A percentile compares a stretch with the other conserved stretches of the same genome.
Evolutionary conservation across 495 filamentous ascomycete species (phyloP).

Genomic region (Astrothelium subdiscretum): DNA sequence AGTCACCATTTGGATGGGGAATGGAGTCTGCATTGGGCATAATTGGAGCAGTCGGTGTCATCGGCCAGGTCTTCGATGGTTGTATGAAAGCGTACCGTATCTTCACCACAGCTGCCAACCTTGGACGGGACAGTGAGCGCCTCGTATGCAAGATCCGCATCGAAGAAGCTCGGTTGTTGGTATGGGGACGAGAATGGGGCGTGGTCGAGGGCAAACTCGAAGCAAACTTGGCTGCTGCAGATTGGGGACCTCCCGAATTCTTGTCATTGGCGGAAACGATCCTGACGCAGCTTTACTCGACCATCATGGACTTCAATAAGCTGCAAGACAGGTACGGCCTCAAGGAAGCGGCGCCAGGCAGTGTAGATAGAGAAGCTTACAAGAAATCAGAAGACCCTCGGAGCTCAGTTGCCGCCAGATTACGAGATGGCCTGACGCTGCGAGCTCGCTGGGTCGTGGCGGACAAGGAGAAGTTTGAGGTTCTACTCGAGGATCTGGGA

Average conservation of each 20-base stretch:
- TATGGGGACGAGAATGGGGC: constrained; percentile 31
- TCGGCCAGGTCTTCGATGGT: constrained; percentile 24
- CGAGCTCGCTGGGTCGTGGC: constrained; percentile 29
- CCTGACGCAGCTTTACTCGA: constrained; percentile 23
- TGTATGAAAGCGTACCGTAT: constrained; percentile 28
- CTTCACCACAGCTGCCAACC: constrained; percentile 24
- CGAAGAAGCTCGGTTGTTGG: constrained; percentile 27
- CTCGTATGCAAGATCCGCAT: constrained; percentile 30
- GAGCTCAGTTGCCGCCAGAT: constrained; percentile 1
- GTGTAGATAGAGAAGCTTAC: constrained; percentile 13
- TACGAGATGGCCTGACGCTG: constrained; percentile 18
- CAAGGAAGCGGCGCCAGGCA: constrained; percentile 16
- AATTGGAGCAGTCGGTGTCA: constrained; percentile 17
- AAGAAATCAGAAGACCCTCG: constrained; percentile 2
- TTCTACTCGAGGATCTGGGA: constrained; percentile 26
- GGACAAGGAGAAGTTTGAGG: constrained; percentile 31
- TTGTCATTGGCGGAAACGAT: constrained; percentile 21
- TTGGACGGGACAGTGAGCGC: constrained; percentile 26
- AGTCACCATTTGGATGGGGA: no score
- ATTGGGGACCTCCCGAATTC: constrained; percentile 19
- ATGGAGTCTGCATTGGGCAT: constrained; percentile 19
- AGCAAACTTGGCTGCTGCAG: constrained; percentile 18
- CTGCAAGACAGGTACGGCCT: constrained; percentile 30
- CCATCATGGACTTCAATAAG: constrained; percentile 29
- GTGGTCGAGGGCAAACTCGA: constrained; percentile 28